Base-by-base conservation (phyloP, 139 green algal genomes). In the Zygnema circumcarinatum region DNA sequence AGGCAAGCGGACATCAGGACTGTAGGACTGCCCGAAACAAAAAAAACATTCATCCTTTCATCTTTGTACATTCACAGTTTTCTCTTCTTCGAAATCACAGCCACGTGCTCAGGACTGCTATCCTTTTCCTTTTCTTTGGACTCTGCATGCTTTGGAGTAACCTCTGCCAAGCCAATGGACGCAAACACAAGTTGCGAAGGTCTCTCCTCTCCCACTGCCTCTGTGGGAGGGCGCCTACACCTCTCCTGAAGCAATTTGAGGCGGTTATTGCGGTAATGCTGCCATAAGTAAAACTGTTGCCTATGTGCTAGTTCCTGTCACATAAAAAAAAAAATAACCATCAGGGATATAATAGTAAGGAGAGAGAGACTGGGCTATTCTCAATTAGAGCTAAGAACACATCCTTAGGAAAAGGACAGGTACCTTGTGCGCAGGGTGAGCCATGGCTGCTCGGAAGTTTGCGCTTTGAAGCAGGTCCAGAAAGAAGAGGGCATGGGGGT, bases 401-500 rank as follows among this genome's bases (percentile, higher is more conserved):
- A 76, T 78, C 7, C 21, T 1, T 32, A 40, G 38, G 75, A 1
- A 83, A 78, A 76, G 36, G 35, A 67, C 38, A 89, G 39, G 67
- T 76, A 87, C 32, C 67, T 86, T 93, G 68, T 92, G 91, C 0
- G 56, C 56, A 2, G 88, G 91, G 56, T 92, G 88, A 2, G 92
- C 93, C 1, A 98, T 94, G 3, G 94, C 93, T 2, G 93, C 91
- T 1, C 96, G 79, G 67, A 98, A 98, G 11, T 95, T 91, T 11
- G 93, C 40, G 76, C 90, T 92, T 52, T 98, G 95, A 20, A 98
- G 87, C 67, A 97, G 86, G 16, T 98, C 94, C 42, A 98, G 87
- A 79, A 98, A 98, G 79, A 94, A 93, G 2, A 98, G 87, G 52
- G 89, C 93, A 69, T 98, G 95, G 11, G 96, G 96, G 40, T 96